A percentile compares a stretch with the other conserved stretches of the same genome.
Conservation (phyloP, 2,329 filamentous ascomycete genomes). For the Scedosporium boydii region DNA sequence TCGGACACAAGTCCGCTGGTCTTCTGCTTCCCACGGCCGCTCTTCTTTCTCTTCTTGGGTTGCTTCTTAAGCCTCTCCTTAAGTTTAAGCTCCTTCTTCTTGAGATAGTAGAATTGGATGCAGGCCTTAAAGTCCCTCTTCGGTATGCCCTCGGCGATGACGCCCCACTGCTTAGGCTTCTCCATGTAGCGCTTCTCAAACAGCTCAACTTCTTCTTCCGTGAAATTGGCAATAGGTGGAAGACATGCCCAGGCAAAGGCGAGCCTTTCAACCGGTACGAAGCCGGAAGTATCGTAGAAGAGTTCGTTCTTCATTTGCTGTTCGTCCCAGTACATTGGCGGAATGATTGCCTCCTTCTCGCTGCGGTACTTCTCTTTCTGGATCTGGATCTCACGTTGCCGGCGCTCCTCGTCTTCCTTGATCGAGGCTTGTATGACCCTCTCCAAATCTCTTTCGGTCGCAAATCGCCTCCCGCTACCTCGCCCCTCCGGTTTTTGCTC, state of each 20-base stretch:
- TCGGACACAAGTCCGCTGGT: conserved; percentile 59
- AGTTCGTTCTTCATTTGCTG: conserved; percentile 48
- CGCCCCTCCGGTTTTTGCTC: conserved; percentile 50
- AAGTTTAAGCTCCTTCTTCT: conserved; percentile 64
- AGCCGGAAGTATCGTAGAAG: conserved; percentile 58
- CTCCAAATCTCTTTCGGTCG: conserved; percentile 65
- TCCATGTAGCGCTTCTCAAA: conserved; percentile 71
- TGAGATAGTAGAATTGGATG: conserved; percentile 80
- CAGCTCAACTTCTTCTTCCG: conserved; percentile 54
- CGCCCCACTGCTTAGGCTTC: conserved; percentile 74
- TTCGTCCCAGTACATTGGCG: conserved; percentile 56
- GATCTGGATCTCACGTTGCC: conserved; percentile 55
- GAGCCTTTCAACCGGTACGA: conserved; percentile 54
- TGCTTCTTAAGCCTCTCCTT: conserved; percentile 66
- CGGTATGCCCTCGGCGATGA: conserved; percentile 58
- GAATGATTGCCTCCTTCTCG: conserved; percentile 68
- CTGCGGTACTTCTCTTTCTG: conserved; percentile 62
- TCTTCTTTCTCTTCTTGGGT: conserved; percentile 48
- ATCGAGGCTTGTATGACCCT: conserved; percentile 63
- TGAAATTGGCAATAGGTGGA: conserved; percentile 67
- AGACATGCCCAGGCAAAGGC: conserved; percentile 64
- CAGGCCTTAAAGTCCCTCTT: conserved; percentile 66
- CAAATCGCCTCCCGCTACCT: conserved; percentile 46
- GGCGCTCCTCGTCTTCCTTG: conserved; percentile 59
- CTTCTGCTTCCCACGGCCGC: conserved; percentile 45